Percentiles rank a stretch among this genome's conserved stretches.
Evolutionary conservation across 352 stramenopile genomes (phyloP).

Genomic region (Phytophthora pseudosyringae): DNA sequence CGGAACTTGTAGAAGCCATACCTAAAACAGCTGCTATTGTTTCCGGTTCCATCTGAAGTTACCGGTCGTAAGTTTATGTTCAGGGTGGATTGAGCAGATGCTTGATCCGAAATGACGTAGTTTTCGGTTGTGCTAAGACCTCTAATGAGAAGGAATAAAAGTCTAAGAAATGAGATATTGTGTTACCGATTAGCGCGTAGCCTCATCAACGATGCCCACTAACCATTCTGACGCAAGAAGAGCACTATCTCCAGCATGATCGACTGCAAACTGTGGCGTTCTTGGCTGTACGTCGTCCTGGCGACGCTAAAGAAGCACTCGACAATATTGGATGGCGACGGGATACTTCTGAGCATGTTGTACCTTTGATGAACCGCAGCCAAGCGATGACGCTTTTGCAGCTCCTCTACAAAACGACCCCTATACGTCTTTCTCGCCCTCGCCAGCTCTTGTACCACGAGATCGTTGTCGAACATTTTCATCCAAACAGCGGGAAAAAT

Average conservation of each 20-base stretch:
- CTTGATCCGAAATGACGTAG: background rate
- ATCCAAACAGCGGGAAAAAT: background rate
- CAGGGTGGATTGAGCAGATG: no score
- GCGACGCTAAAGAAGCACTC: constrained; percentile 13
- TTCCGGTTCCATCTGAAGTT: background rate
- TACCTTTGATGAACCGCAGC: background rate
- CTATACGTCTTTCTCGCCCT: background rate
- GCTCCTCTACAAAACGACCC: constrained; percentile 5
- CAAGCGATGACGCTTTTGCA: constrained; percentile 1
- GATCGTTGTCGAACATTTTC: background rate
- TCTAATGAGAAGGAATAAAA: no score
- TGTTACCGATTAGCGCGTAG: background rate
- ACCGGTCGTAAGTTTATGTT: background rate
- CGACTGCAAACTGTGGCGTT: background rate
- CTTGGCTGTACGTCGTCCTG: constrained; percentile 4
- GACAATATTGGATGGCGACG: constrained; percentile 1
- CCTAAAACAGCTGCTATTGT: background rate
- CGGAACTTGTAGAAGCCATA: background rate
- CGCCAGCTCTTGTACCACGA: no score
- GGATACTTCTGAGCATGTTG: background rate
- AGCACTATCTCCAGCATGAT: constrained; percentile 10
- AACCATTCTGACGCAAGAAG: constrained; percentile 2
- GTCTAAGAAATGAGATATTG: background rate
- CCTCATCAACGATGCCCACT: background rate
- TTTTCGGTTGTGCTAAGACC: no score